These are phyloP conservation scores for Aureobasidium vineae DNA, from an alignment of 2,329 filamentous ascomycete genomes.

Conservation along the genomic window DNA sequence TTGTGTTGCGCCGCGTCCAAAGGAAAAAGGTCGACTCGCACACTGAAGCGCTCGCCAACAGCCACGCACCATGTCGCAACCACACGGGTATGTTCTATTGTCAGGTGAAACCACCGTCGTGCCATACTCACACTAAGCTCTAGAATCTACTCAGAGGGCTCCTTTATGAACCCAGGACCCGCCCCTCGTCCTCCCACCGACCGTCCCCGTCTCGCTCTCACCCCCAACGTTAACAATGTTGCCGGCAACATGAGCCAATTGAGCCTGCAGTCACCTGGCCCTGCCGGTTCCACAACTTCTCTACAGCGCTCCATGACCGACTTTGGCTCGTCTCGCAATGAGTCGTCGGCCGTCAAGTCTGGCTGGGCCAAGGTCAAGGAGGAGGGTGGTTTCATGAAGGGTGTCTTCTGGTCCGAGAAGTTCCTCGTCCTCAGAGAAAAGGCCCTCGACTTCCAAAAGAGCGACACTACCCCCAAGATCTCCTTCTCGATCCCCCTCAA, in stretches of 20 bases:
- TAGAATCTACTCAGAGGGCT: conserved; percentile 61
- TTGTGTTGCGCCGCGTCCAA: conserved; percentile 6
- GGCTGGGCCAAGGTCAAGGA: conserved; percentile 87
- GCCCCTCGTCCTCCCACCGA: conserved; percentile 86
- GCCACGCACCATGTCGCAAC: conserved; percentile 21
- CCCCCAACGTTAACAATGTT: conserved; percentile 67
- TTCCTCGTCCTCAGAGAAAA: conserved; percentile 91
- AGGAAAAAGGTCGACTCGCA: background rate
- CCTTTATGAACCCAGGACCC: conserved; percentile 96
- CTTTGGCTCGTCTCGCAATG: conserved; percentile 39
- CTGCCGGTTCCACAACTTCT: conserved; percentile 40
- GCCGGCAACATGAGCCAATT: conserved; percentile 75
- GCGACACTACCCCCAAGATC: conserved; percentile 74
- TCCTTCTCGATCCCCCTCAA: conserved; percentile 81
- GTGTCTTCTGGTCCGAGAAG: conserved; percentile 84
- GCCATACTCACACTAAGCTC: background rate
- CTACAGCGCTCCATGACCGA: conserved; percentile 45
- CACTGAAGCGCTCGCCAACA: background rate
- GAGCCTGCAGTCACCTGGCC: conserved; percentile 63
- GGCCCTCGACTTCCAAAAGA: conserved; percentile 91
- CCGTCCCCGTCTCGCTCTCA: conserved; percentile 70
- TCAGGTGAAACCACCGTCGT: background rate
- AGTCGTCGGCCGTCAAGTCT: conserved; percentile 52
- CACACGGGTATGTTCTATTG: conserved; percentile 21
- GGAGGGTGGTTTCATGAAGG: conserved; percentile 76